These are phyloP conservation scores for Xylaria sp. DNA, from an alignment of 2,329 filamentous ascomycete species.

Conservation along the genomic window DNA sequence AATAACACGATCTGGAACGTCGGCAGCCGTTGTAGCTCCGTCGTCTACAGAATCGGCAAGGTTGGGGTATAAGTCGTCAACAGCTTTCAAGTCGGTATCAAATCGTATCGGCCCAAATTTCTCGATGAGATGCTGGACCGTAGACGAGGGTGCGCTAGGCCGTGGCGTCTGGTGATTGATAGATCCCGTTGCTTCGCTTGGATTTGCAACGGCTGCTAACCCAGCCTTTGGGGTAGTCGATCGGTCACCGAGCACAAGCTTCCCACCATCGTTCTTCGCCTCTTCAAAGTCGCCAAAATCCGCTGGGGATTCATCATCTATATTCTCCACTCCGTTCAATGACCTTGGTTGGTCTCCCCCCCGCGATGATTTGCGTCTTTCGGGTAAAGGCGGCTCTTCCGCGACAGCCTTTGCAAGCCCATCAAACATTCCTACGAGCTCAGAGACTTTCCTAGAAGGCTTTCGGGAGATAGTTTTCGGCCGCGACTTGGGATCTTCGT, in stretches of 20 bases:
- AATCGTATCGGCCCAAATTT: slow-evolving; percentile 36
- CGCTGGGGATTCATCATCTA: slow-evolving; percentile 6
- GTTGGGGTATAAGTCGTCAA: slow-evolving; percentile 40
- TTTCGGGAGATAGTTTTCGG: slow-evolving; percentile 34
- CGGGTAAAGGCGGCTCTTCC: slow-evolving; percentile 30
- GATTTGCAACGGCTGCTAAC: not conserved
- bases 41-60: slow-evolving; percentile 5
- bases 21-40: slow-evolving; percentile 19
- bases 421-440: slow-evolving; percentile 55
- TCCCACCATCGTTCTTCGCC: slow-evolving; percentile 12
- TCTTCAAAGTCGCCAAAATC: slow-evolving; percentile 39
- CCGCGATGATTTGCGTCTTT: slow-evolving; percentile 11
- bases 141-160: slow-evolving; percentile 4
- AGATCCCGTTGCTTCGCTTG: not conserved
- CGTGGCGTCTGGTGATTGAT: not conserved
- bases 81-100: slow-evolving; percentile 21
- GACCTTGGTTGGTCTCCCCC: slow-evolving; percentile 10
- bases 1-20: slow-evolving; percentile 51
- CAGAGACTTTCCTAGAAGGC: slow-evolving; percentile 50
- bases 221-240: slow-evolving; percentile 28
- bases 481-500: slow-evolving; percentile 42
- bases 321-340: slow-evolving; percentile 6
- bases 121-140: slow-evolving; percentile 28
- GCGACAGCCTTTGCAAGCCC: slow-evolving; percentile 41
- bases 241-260: slow-evolving; percentile 1